Conservation (phyloP, 176 grass and related monocot species). For the Aegilops tauschii region DNA sequence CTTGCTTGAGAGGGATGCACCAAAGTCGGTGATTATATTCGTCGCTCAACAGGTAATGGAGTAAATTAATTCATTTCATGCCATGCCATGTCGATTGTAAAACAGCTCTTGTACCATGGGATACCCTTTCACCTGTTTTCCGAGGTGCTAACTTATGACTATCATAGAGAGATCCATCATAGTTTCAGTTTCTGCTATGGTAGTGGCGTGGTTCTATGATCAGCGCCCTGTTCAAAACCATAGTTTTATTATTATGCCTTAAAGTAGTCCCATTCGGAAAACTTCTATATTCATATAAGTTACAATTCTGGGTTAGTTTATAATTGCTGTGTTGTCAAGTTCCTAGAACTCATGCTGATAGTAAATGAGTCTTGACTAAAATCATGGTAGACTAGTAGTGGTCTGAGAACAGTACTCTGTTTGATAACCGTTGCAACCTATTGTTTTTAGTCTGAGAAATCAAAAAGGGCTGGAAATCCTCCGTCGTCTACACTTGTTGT, state of each 20-base stretch:
- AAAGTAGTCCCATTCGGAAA: neutral
- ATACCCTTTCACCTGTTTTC: neutral
- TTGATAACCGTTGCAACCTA: neutral
- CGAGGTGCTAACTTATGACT: neutral
- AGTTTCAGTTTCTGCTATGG: neutral
- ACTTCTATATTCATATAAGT: neutral
- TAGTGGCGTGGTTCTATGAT: neutral
- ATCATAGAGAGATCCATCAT: neutral
- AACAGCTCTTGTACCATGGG: neutral
- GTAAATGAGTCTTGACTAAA: neutral
- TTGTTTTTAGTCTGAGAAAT: conserved; percentile 77
- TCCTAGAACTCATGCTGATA: neutral
- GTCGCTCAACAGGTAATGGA: conserved; percentile 72
- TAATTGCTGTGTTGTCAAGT: neutral
- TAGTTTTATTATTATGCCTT: neutral
- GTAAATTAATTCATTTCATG: neutral
- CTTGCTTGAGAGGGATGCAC: conserved; percentile 71
- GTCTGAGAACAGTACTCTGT: neutral
- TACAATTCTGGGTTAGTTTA: conserved; percentile 5
- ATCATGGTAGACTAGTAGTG: neutral
- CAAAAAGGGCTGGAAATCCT: conserved; percentile 57
- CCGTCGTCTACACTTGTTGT: conserved; percentile 51
- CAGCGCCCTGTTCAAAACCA: neutral
- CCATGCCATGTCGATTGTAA: conserved; percentile 1
- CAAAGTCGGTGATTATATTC: conserved; percentile 91